Percentiles rank a stretch among this genome's conserved stretches.
Conservation (phyloP, 2,329 filamentous ascomycete species). For the Ascochyta viciae-villosae region DNA sequence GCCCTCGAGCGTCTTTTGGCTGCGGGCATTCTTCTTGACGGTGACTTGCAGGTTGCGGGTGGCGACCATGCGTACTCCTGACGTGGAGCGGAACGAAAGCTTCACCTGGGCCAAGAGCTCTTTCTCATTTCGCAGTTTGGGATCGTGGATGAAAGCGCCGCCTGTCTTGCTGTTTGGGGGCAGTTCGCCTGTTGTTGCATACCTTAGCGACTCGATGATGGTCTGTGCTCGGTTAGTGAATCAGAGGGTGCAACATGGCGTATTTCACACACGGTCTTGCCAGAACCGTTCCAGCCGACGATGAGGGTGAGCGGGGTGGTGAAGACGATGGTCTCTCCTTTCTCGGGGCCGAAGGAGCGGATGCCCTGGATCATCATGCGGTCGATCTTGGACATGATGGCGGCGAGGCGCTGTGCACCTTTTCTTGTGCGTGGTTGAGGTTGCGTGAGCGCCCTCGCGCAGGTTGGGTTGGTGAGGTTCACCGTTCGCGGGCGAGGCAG, state of each 20-base stretch:
- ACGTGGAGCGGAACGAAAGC: conserved; percentile 81
- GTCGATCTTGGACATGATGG: conserved; percentile 71
- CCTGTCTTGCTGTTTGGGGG: conserved; percentile 87
- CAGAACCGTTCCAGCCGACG: conserved; percentile 95
- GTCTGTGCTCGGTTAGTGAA: conserved; percentile 59
- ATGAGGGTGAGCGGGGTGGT: conserved; percentile 92
- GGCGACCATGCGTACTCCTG: conserved; percentile 79
- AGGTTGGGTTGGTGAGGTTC: neutral
- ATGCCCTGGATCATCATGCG: conserved; percentile 86
- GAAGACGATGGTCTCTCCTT: conserved; percentile 83
- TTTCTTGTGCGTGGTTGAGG: neutral
- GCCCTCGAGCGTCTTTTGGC: conserved; percentile 85
- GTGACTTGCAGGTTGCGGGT: conserved; percentile 85
- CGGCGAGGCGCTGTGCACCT: conserved; percentile 2
- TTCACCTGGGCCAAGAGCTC: conserved; percentile 92
- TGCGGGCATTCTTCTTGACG: conserved; percentile 78
- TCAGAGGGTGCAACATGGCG: neutral
- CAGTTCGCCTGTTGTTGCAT: conserved; percentile 92
- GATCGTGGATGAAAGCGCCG: conserved; percentile 95
- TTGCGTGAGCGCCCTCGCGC: neutral
- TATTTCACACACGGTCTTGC: conserved; percentile 73
- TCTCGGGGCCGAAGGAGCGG: conserved; percentile 82
- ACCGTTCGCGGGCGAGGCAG: neutral
- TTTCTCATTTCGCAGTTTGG: conserved; percentile 87
- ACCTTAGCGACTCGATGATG: conserved; percentile 98